Conservation (phyloP, 1,139 yeast genomes). For the Geotrichum klebahnii region DNA sequence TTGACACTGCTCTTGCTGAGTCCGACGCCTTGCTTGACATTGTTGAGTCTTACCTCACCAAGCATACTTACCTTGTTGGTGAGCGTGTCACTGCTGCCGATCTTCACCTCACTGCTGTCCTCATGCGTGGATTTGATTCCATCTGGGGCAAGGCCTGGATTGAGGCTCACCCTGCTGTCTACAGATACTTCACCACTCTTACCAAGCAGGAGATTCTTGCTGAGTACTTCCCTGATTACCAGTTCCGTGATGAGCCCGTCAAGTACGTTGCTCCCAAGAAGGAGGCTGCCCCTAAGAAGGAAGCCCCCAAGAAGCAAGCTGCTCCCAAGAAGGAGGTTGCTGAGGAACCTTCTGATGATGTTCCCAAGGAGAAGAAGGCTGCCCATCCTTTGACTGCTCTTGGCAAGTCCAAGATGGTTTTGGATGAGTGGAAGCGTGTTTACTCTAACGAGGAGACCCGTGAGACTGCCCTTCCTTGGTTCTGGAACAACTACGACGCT, state of each 20-base stretch:
- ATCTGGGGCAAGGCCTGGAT: slow-evolving; percentile 78
- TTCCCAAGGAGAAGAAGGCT: slow-evolving; percentile 50
- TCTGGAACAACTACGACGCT: slow-evolving; percentile 93
- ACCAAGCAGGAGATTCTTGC: slow-evolving; percentile 65
- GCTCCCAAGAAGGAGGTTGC: slow-evolving; percentile 38
- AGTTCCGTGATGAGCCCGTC: slow-evolving; percentile 47
- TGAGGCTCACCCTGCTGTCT: slow-evolving; percentile 62
- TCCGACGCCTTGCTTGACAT: slow-evolving; percentile 38
- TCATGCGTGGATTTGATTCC: slow-evolving; percentile 61
- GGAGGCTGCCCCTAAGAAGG: slow-evolving; percentile 43
- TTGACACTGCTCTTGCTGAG: slow-evolving; percentile 53
- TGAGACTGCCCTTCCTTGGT: slow-evolving; percentile 91
- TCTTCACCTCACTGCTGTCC: slow-evolving; percentile 56
- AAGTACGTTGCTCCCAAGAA: slow-evolving; percentile 76
- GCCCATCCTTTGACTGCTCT: slow-evolving; percentile 89
- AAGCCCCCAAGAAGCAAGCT: slow-evolving; percentile 27
- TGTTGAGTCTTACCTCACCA: slow-evolving; percentile 45
- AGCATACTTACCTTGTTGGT: slow-evolving; percentile 84
- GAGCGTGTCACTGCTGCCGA: slow-evolving; percentile 88
- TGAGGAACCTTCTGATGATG: slow-evolving; percentile 33
- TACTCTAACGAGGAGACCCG: slow-evolving; percentile 98
- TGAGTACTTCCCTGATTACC: slow-evolving; percentile 24
- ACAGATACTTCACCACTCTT: slow-evolving; percentile 82
- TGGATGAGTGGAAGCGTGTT: slow-evolving; percentile 95
- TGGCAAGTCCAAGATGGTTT: slow-evolving; percentile 61